Conservation (phyloP, 1,284 basidiomycete species). For the Earliella scabrosa region DNA sequence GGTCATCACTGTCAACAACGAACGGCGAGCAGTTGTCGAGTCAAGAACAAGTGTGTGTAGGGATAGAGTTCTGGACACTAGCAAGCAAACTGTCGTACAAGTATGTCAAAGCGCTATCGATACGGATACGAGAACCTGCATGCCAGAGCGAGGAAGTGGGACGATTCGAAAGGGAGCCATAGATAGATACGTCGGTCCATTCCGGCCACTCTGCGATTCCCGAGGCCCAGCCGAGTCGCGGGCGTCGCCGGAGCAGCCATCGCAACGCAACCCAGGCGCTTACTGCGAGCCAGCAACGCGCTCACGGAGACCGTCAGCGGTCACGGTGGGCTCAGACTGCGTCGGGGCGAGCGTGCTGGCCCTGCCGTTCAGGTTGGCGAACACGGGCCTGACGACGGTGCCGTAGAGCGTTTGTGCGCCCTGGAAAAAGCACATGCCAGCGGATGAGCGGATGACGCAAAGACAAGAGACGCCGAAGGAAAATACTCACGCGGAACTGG, state of each 20-base stretch:
- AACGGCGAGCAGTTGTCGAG: neutral
- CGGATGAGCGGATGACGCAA: conserved; percentile 17
- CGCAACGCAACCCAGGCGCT: conserved; percentile 6
- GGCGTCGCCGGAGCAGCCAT: neutral
- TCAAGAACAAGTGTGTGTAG: too few species aligned
- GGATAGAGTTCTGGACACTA: conserved; percentile 6
- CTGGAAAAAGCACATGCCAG: conserved; percentile 22
- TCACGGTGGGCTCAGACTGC: conserved; percentile 33
- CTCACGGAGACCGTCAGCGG: conserved; percentile 48
- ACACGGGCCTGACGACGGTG: conserved; percentile 35
- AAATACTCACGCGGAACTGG: conserved; percentile 70
- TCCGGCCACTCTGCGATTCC: conserved; percentile 5
- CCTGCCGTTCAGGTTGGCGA: conserved; percentile 33
- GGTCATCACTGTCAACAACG: conserved; percentile 10
- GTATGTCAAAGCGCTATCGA: conserved; percentile 4
- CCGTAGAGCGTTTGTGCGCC: conserved; percentile 37
- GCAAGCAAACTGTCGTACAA: conserved; percentile 17
- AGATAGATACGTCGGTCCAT: neutral
- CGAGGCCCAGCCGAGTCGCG: conserved; percentile 11
- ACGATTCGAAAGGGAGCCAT: neutral
- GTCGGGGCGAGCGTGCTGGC: conserved; percentile 24
- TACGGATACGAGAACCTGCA: conserved; percentile 7
- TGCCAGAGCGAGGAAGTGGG: conserved; percentile 1
- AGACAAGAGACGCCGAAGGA: conserved; percentile 2
- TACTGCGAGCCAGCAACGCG: conserved; percentile 43